These are phyloP conservation scores for Truncatella angustata DNA, from an alignment of 2,329 filamentous ascomycete genomes.

Conservation along the genomic window DNA sequence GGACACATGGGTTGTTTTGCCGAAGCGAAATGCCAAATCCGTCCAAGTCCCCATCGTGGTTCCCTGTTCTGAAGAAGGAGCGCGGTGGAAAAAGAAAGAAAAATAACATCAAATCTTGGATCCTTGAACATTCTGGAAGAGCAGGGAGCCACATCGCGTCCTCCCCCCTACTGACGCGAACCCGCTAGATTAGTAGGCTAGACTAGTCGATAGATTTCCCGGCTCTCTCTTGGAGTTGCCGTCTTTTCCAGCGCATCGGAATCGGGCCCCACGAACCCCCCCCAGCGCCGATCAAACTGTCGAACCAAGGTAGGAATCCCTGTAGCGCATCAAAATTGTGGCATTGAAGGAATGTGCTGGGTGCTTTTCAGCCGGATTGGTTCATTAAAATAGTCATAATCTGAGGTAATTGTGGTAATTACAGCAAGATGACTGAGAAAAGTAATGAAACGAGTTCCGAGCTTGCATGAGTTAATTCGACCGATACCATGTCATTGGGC, in stretches of 20 bases:
- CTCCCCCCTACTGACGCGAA: no score
- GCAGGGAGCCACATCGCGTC: no score
- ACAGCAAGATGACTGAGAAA: neutral
- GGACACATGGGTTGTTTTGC: no score
- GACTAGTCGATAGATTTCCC: no score
- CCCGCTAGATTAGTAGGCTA: no score
- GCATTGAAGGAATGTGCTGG: neutral
- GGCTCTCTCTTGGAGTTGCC: constrained; percentile 6
- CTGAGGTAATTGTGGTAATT: neutral
- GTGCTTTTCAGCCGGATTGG: neutral
- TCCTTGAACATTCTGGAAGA: no score
- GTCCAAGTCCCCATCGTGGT: no score
- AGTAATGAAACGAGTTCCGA: neutral
- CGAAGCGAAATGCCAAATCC: no score
- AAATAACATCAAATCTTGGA: no score
- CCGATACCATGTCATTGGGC: constrained; percentile 5
- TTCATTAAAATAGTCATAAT: neutral
- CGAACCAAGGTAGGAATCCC: constrained; percentile 1
- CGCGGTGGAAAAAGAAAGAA: no score
- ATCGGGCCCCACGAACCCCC: neutral
- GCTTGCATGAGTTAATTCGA: neutral
- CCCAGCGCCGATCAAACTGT: constrained; percentile 4
- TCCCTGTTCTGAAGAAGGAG: no score
- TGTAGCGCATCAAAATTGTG: constrained; percentile 5
- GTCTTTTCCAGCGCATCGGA: constrained; percentile 7